Conservation (phyloP, 306 rosid genomes). For the Trichosanthes cucumerina region DNA sequence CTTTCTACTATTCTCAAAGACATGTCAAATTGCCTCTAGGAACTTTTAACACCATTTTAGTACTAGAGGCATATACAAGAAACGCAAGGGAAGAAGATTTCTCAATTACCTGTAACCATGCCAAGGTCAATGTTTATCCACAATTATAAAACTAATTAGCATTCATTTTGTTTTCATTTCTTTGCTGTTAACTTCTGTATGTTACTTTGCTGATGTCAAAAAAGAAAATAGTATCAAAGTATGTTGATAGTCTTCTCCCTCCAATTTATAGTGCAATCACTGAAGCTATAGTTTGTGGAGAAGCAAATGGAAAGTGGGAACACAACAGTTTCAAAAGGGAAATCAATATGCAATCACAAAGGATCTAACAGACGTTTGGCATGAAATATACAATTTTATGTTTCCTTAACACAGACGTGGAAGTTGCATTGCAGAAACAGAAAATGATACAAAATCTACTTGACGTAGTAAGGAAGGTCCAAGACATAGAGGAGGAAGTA, state of each 20-base stretch:
- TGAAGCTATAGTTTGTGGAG: background rate
- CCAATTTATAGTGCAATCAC: background rate
- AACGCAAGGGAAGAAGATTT: background rate
- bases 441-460: slow-evolving; percentile 26
- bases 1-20: background rate
- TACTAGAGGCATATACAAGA: background rate
- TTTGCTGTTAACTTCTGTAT: background rate
- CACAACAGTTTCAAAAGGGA: slow-evolving; percentile 3
- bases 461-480: slow-evolving; percentile 73
- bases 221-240: background rate
- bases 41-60: background rate
- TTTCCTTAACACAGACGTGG: background rate
- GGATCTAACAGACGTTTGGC: slow-evolving; percentile 9
- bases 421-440: slow-evolving; percentile 1
- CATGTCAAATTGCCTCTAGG: background rate
- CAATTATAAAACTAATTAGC: background rate
- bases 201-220: background rate
- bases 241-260: background rate
- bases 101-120: background rate
- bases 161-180: background rate
- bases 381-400: slow-evolving; percentile 18
- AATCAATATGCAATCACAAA: slow-evolving; percentile 1
- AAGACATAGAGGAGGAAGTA: slow-evolving; percentile 62
- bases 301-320: background rate
- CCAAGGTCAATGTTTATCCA: background rate